Conservation (phyloP, 805 yeast species). For the Saccharomycopsis sp. region DNA sequence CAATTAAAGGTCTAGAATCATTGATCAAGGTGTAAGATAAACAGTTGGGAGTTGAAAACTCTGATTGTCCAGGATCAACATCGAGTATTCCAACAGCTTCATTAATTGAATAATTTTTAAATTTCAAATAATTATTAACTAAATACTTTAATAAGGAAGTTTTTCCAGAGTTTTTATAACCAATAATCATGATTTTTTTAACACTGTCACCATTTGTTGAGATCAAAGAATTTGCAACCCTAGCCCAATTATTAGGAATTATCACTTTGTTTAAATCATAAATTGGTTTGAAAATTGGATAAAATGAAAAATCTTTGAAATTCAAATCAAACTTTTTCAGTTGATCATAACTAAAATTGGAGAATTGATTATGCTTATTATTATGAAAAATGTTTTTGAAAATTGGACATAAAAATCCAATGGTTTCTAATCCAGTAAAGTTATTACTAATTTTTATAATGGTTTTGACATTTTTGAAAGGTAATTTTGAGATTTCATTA, state of each 20-base stretch:
- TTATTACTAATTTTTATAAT: conserved; percentile 27
- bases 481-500: too few relatives aligned
- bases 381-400: conserved; percentile 30
- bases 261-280: conserved; percentile 4
- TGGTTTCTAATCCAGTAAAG: conserved; percentile 32
- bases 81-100: conserved; percentile 33
- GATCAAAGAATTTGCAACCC: too few relatives aligned
- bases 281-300: conserved; percentile 19
- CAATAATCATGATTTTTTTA: conserved; percentile 34
- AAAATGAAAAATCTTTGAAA: conserved; percentile 17
- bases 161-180: conserved; percentile 47
- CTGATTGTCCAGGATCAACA: conserved; percentile 50
- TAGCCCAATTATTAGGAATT: conserved; percentile 10
- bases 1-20: too few relatives aligned
- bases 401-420: conserved; percentile 33
- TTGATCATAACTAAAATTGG: neutral
- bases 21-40: conserved; percentile 34
- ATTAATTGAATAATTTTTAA: too few relatives aligned
- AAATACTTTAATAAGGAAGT: conserved; percentile 38
- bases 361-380: conserved; percentile 8
- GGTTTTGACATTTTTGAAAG: conserved; percentile 26
- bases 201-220: too few relatives aligned
- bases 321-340: neutral
- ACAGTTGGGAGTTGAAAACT: conserved; percentile 37
- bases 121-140: conserved; percentile 27